A percentile compares a stretch with the other conserved stretches of the same genome.
These are phyloP conservation scores for Sporobolomyces roseus DNA, from an alignment of 768 basidiomycete genomes.

Conservation along the genomic window DNA sequence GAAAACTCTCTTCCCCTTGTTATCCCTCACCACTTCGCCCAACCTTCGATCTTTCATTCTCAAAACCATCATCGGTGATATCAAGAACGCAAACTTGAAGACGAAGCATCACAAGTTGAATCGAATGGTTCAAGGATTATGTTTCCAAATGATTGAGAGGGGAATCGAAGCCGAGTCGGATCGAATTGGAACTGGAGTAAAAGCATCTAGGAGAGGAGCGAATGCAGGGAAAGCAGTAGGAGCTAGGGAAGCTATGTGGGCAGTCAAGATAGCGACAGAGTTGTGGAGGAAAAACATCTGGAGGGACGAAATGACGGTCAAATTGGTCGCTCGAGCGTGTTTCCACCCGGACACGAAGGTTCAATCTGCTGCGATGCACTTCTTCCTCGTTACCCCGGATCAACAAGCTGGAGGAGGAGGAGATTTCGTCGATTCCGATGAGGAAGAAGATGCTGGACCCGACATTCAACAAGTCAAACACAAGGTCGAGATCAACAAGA, in stretches of 20 bases:
- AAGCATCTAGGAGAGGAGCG: conserved; percentile 49
- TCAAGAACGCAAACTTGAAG: conserved; percentile 80
- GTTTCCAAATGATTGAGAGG: conserved; percentile 92
- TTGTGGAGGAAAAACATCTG: conserved; percentile 91
- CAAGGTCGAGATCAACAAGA: conserved; percentile 87
- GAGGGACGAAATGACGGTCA: conserved; percentile 74
- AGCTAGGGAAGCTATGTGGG: conserved; percentile 94
- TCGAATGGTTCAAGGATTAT: conserved; percentile 87
- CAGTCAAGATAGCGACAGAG: conserved; percentile 85
- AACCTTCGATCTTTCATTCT: conserved; percentile 79
- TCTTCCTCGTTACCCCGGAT: conserved; percentile 78
- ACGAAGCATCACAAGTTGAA: conserved; percentile 94
- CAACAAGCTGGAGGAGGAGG: conserved; percentile 49
- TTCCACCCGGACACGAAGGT: conserved; percentile 92
- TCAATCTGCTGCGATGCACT: conserved; percentile 87
- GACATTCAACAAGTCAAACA: conserved; percentile 75
- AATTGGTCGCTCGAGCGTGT: conserved; percentile 84
- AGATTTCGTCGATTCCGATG: conserved; percentile 67
- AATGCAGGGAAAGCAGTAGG: conserved; percentile 46
- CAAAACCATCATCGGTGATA: conserved; percentile 87
- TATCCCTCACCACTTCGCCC: conserved; percentile 87
- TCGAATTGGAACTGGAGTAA: conserved; percentile 76
- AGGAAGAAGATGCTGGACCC: conserved; percentile 64
- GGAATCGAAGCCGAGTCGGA: conserved; percentile 77
- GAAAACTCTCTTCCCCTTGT: conserved; percentile 84